A percentile compares a stretch with the other conserved stretches of the same genome.
phyloP scores from a whole-genome alignment of 1,284 basidiomycete species.

The Heliocybe sulcata region DNA sequence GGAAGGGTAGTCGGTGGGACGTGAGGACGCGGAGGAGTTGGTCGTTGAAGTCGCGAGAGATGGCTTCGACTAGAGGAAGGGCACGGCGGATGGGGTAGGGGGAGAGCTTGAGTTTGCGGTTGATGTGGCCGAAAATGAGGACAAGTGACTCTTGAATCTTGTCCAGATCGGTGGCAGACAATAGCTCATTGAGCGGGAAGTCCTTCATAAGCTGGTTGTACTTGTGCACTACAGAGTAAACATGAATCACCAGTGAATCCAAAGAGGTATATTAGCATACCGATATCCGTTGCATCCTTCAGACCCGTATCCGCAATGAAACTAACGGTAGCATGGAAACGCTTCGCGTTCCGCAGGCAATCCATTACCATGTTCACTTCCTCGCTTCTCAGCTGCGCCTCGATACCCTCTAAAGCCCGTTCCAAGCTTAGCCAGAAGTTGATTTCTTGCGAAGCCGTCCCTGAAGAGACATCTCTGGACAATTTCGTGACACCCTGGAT shows the following conservation, averaged over 20 bases:
- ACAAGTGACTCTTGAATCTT: conserved; percentile 88
- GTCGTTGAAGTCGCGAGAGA: conserved; percentile 96
- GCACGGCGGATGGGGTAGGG: conserved; percentile 96
- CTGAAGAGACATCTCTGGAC: conserved; percentile 86
- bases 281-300: conserved; percentile 86
- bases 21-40: conserved; percentile 88
- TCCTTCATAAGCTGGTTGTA: conserved; percentile 99
- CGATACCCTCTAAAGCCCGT: conserved; percentile 88
- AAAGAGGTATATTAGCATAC: conserved; percentile 31
- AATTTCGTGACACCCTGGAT: conserved; percentile 97
- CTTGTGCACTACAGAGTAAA: conserved; percentile 67
- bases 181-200: conserved; percentile 93
- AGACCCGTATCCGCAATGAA: conserved; percentile 97
- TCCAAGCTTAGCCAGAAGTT: conserved; percentile 98
- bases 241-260: not conserved
- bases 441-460: conserved; percentile 97
- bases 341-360: conserved; percentile 90
- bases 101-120: conserved; percentile 91
- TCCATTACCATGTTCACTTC: conserved; percentile 95
- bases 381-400: conserved; percentile 86
- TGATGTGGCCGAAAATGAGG: conserved; percentile 90
- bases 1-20: conserved; percentile 86
- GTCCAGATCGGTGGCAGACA: conserved; percentile 92
- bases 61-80: conserved; percentile 94
- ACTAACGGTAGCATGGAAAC: conserved; percentile 95